A percentile compares a stretch with the other conserved stretches of the same genome.
Conservation (phyloP, 2,329 filamentous ascomycete genomes). For the Penicillium oxalicum region DNA sequence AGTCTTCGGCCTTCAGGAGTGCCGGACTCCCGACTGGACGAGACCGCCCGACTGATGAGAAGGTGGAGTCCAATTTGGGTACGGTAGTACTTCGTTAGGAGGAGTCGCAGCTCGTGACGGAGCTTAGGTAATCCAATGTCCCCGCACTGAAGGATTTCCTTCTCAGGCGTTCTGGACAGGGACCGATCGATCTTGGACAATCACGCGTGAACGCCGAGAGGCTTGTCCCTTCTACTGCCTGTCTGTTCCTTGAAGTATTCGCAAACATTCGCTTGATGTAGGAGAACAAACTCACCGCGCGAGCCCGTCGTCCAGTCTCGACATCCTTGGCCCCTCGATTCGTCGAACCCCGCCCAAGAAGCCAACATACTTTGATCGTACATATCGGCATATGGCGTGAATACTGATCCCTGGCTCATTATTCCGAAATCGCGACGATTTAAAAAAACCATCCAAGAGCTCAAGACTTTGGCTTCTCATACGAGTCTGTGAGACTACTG, state of each 20-base stretch:
- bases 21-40: too few relatives aligned
- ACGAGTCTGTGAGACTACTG: not conserved
- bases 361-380: not conserved
- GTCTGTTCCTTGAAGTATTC: constrained; percentile 1
- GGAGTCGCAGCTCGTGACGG: too few relatives aligned
- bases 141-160: constrained; percentile 5
- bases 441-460: too few relatives aligned
- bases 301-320: not conserved
- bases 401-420: not conserved
- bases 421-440: not conserved
- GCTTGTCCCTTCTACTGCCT: not conserved
- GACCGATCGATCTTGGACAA: not conserved
- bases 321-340: constrained; percentile 1
- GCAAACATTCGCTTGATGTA: constrained; percentile 4
- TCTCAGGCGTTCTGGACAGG: not conserved
- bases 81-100: too few relatives aligned
- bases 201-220: not conserved
- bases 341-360: constrained; percentile 3
- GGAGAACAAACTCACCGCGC: constrained; percentile 3
- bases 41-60: too few relatives aligned
- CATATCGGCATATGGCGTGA: not conserved
- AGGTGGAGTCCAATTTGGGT: too few relatives aligned
- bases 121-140: constrained; percentile 5
- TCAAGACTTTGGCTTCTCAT: too few relatives aligned
- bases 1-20: too few relatives aligned